These are phyloP conservation scores for Neurospora sp. DNA, from an alignment of 495 filamentous ascomycete species.

Conservation along the genomic window DNA sequence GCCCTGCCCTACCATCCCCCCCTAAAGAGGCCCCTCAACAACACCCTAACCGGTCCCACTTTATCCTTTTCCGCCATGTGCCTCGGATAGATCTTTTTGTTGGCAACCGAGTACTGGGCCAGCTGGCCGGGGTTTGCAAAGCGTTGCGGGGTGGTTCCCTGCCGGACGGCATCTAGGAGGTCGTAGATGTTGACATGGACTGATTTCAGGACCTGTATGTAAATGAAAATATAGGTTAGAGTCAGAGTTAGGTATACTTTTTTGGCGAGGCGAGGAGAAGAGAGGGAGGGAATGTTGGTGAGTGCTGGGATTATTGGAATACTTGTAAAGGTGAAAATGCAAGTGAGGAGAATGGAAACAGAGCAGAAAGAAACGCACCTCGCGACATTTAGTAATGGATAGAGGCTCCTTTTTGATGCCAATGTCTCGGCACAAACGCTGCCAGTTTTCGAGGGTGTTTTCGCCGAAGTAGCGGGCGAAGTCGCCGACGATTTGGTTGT, in stretches of 20 bases:
- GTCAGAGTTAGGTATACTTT: too few relatives aligned
- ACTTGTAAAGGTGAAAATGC: too few relatives aligned
- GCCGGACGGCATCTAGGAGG: conserved; percentile 20
- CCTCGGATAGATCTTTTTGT: conserved; percentile 12
- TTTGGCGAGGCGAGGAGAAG: too few relatives aligned
- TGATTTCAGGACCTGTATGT: conserved; percentile 12
- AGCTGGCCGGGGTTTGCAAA: conserved; percentile 17
- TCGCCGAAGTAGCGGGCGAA: conserved; percentile 23
- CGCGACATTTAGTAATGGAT: conserved; percentile 27
- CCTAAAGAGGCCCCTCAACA: conserved; percentile 4
- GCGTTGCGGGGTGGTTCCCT: background rate
- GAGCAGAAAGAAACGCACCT: conserved; percentile 11
- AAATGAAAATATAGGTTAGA: too few relatives aligned
- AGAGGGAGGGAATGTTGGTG: too few relatives aligned
- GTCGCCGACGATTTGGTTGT: background rate
- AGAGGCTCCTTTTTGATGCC: conserved; percentile 15
- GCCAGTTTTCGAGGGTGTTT: conserved; percentile 23
- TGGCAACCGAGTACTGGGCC: conserved; percentile 11
- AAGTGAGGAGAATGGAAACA: too few relatives aligned
- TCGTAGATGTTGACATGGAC: conserved; percentile 31
- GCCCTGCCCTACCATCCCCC: background rate
- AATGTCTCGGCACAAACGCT: conserved; percentile 24
- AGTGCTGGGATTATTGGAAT: too few relatives aligned
- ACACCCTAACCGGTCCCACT: conserved; percentile 20
- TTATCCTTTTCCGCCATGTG: conserved; percentile 1